Base-by-base conservation (phyloP, 2,329 filamentous ascomycete species). In the Alternaria infectoria region DNA sequence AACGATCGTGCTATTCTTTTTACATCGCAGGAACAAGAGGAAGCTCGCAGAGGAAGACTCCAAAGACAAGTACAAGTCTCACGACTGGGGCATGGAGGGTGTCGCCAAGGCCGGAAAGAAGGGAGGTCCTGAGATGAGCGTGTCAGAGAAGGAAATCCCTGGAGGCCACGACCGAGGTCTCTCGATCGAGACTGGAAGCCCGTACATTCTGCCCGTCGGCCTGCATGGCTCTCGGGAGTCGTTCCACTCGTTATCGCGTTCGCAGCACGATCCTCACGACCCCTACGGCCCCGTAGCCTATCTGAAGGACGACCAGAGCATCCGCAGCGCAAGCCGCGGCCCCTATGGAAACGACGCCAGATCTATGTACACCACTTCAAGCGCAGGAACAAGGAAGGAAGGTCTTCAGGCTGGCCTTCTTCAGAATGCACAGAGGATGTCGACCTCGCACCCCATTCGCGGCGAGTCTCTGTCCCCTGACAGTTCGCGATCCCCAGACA, bases 151-250 rank as follows among this genome's bases (percentile, higher is more conserved):
- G 69, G 64, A 75, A 44, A 55, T 77, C 25, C 71, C 73, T 50
- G 64, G 59, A 23, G 73, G 76, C 51, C 76, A 78, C 68, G 76
- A 72, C 54, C 84, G 85, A 45, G 86, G 86, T 13, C 70, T 89
- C 66, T 90, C 88, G 15, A 79, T 89, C 72, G 87, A 89, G 66
- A 85, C 94, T 51, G 88, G 88, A 32, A 96, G 90, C 72, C 96
- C 96, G 2, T 99, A 98, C 78, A 87, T 99, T n/a, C 86, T 98
- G n/a, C 94, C 96, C 5, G 92, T 92, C 1, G 89, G 88, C 58
- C 76, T 95, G 19, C 89, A 96, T 45, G 86, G 88, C 74, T 97
- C 95, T 1, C 88, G 89, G 47, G 93, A 97, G 70, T 97, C 95
- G 6, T 85, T 98, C 66, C 90, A 94, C 78, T 96, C 93, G 3